Base-by-base conservation (phyloP, 1,284 basidiomycete genomes). In the Cutaneotrichosporon spelunceum region DNA sequence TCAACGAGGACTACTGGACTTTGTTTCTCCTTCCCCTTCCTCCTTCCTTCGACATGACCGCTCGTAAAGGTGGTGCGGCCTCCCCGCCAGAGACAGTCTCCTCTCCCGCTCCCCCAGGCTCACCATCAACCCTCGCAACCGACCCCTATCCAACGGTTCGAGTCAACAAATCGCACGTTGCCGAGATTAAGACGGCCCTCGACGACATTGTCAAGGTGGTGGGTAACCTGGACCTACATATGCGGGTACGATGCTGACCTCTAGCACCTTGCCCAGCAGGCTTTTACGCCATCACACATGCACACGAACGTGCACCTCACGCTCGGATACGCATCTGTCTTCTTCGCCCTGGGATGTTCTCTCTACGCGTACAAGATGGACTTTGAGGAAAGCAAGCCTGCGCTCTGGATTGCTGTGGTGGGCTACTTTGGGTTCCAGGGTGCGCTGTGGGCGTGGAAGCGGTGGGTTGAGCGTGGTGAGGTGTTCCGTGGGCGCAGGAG, bases 151-250 rank as follows among this genome's bases (percentile, higher is more conserved):
- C 78, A 2, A 66, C 62, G 0, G 83, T 93, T 72, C 89, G 88
- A 73, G 87, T 94, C 67, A 96, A 96, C 83, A 90, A 88, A 70
- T 84, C 87, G 27, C 91, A 85, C 74, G 72, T 86, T 54, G 84
- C 84, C 23, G 93, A 95, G 73, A 85, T 96, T 75, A 95, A 95
- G 82, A 87, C 88, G 70, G 87, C 93, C 14, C 88, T 90, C 68
- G 93, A 96, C 76, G 93, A 95, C 81, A 88, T 88, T 44, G 81
- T 95, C 65, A 91, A 90, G 79, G 87, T 89, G 75, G 93, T 94
- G 73, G 68, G 90, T 84, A 9, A 8, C 13, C 42, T 23, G n/a
- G 23, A 47, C 13, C 16, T 7, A 29, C 26, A 13, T 54, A 10
- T 24, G 45, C 9, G n/a, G 10, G 21, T 29, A n/a, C 48, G 10